A percentile compares a stretch with the other conserved stretches of the same genome.
These are phyloP conservation scores for Vararia minispora DNA, from an alignment of 768 basidiomycete species.

Conservation along the genomic window DNA sequence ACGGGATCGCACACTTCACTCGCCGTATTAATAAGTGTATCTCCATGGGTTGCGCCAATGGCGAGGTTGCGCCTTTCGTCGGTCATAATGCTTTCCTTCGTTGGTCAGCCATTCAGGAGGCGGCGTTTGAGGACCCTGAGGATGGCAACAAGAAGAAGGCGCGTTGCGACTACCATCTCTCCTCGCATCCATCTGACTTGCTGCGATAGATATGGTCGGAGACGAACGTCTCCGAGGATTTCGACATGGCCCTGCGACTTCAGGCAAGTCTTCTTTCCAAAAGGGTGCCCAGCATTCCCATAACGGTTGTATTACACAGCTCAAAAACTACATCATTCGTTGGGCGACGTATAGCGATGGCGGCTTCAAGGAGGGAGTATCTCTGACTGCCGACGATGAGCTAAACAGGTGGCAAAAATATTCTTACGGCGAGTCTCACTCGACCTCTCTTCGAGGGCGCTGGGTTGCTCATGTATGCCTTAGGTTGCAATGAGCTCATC, in stretches of 20 bases:
- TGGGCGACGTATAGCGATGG: constrained; percentile 82
- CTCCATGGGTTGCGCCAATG: constrained; percentile 70
- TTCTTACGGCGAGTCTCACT: constrained; percentile 42
- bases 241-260: constrained; percentile 67
- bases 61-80: constrained; percentile 75
- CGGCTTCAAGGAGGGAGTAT: constrained; percentile 88
- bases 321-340: constrained; percentile 62
- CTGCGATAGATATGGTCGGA: constrained; percentile 85
- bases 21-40: constrained; percentile 78
- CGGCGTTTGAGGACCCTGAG: constrained; percentile 56
- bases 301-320: constrained; percentile 17
- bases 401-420: constrained; percentile 91
- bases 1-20: constrained; percentile 83
- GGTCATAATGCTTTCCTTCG: constrained; percentile 86
- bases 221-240: constrained; percentile 73
- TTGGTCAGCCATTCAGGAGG: constrained; percentile 85
- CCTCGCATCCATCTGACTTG: too few relatives aligned
- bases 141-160: constrained; percentile 53
- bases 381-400: constrained; percentile 82
- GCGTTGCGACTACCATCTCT: too few relatives aligned
- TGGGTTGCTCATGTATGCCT: constrained; percentile 1
- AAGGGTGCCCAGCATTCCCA: too few relatives aligned
- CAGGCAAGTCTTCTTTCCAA: constrained; percentile 24
- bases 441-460: neutral
- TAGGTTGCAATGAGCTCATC: constrained; percentile 66